phyloP scores from a whole-genome alignment of 352 stramenopile genomes.

The Phytophthora fragariaefolia region DNA sequence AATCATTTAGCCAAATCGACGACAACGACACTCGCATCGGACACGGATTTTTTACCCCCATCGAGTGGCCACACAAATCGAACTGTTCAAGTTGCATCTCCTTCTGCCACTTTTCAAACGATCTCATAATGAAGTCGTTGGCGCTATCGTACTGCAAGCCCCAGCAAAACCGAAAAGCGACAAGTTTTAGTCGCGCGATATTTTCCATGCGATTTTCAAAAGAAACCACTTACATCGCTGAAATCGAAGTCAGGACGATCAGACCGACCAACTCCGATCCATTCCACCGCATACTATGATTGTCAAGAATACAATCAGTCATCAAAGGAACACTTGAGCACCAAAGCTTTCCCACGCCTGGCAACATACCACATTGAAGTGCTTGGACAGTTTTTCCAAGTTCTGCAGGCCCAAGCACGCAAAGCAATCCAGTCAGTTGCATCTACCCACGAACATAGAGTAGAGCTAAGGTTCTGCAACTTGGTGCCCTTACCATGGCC shows the following conservation, averaged over 20 bases:
- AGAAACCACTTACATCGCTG: conserved; percentile 54
- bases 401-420: conserved; percentile 47
- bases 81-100: conserved; percentile 76
- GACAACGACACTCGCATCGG: too few species aligned
- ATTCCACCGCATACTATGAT: conserved; percentile 82
- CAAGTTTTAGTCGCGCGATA: neutral
- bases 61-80: conserved; percentile 80
- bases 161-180: neutral
- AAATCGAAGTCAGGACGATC: conserved; percentile 79
- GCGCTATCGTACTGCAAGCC: conserved; percentile 71
- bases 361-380: conserved; percentile 84
- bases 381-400: conserved; percentile 69
- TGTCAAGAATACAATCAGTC: conserved; percentile 1
- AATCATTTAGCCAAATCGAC: neutral
- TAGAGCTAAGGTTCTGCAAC: neutral
- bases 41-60: conserved; percentile 56
- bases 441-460: neutral
- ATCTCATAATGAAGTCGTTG: conserved; percentile 71
- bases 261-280: conserved; percentile 81
- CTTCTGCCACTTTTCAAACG: conserved; percentile 82
- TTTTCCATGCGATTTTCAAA: neutral
- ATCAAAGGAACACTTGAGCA: neutral
- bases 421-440: neutral
- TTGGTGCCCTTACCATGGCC: conserved; percentile 51
- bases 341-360: neutral